phyloP scores from a whole-genome alignment of 169 alveolate species.

The Perkinsus marinus region DNA sequence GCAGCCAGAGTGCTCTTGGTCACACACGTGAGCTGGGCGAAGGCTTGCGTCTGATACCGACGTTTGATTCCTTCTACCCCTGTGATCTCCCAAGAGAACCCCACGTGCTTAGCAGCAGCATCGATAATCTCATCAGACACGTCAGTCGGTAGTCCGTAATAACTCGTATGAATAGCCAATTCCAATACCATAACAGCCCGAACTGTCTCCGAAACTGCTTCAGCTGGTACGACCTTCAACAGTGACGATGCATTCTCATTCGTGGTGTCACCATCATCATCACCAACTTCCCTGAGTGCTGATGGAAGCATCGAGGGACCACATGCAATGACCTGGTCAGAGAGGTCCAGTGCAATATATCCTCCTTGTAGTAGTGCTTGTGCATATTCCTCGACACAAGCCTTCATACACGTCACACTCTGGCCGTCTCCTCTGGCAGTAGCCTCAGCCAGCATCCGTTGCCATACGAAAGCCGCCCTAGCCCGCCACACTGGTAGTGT shows the following conservation, averaged over 20 bases:
- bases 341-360: neutral
- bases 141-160: neutral
- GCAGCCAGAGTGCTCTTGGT: constrained; percentile 2
- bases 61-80: constrained; percentile 28
- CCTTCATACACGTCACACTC: neutral
- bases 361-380: neutral
- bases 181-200: neutral
- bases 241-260: neutral
- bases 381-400: neutral
- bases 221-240: neutral
- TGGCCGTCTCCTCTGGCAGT: neutral
- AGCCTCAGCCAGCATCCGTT: neutral
- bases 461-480: neutral
- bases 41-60: constrained; percentile 14
- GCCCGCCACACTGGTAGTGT: neutral
- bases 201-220: neutral
- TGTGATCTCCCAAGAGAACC: constrained; percentile 14
- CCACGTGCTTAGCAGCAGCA: constrained; percentile 14
- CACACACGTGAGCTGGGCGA: constrained; percentile 29
- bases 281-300: neutral
- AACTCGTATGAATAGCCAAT: neutral
- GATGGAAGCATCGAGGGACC: neutral
- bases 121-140: neutral
- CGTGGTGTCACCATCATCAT: neutral
- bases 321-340: neutral